Evolutionary conservation across 164 flowering plant species (phyloP).

Genomic region (Litsea cubeba): DNA sequence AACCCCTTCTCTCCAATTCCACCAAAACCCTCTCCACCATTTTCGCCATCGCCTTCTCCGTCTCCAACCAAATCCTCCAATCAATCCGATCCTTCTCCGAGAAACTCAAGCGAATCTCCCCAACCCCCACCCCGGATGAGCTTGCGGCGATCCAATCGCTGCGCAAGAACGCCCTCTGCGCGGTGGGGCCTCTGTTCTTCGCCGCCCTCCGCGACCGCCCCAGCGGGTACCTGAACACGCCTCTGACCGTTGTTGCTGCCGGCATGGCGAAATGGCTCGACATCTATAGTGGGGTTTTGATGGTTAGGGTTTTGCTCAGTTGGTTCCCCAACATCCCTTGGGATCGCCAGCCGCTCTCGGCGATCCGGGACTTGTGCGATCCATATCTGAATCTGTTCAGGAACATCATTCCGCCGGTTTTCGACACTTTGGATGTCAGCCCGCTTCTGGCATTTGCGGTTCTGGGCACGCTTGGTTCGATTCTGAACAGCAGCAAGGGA

Average conservation of each 20-base stretch:
- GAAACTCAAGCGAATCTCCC: slow-evolving; percentile 11
- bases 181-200: slow-evolving; percentile 66
- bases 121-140: slow-evolving; percentile 27
- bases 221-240: slow-evolving; percentile 52
- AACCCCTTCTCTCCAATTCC: slow-evolving; percentile 30
- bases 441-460: slow-evolving; percentile 83
- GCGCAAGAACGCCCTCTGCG: slow-evolving; percentile 16
- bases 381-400: slow-evolving; percentile 83
- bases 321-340: slow-evolving; percentile 98
- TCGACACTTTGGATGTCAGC: slow-evolving; percentile 78
- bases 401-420: slow-evolving; percentile 78
- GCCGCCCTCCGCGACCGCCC: slow-evolving; percentile 46
- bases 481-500: slow-evolving; percentile 44
- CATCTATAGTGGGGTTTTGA: slow-evolving; percentile 75
- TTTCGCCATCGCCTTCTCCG: slow-evolving; percentile 26
- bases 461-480: slow-evolving; percentile 56
- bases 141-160: slow-evolving; percentile 14
- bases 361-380: slow-evolving; percentile 87
- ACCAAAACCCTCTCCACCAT: slow-evolving; percentile 53
- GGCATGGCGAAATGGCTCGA: slow-evolving; percentile 93
- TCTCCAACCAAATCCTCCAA: slow-evolving; percentile 20
- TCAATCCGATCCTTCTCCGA: slow-evolving; percentile 7
- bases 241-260: slow-evolving; percentile 74
- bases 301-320: slow-evolving; percentile 94
- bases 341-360: slow-evolving; percentile 88